Conservation (phyloP, 2,329 filamentous ascomycete species). For the Paramyrothecium sp. region DNA sequence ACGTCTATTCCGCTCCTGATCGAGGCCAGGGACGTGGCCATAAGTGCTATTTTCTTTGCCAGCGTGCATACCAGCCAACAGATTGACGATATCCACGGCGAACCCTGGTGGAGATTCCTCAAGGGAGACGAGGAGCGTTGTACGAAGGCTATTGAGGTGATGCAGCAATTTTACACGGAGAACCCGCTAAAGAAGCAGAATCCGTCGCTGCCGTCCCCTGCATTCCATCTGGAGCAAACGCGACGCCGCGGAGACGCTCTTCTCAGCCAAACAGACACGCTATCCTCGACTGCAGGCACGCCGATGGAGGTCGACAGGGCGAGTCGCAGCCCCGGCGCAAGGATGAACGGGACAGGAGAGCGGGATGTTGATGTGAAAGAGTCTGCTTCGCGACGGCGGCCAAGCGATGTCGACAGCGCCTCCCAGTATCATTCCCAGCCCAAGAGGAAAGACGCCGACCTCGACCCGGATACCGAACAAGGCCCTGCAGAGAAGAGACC, state of each 20-base stretch:
- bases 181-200: conserved; percentile 61
- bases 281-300: conserved; percentile 49
- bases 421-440: conserved; percentile 32
- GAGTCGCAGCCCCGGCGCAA: conserved; percentile 46
- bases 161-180: conserved; percentile 67
- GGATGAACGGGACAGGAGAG: conserved; percentile 37
- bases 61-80: conserved; percentile 70
- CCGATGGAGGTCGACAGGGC: conserved; percentile 45
- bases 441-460: conserved; percentile 42
- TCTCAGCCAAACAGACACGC: conserved; percentile 39
- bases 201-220: conserved; percentile 50
- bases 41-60: conserved; percentile 83
- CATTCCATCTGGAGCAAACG: conserved; percentile 56
- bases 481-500: conserved; percentile 41
- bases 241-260: conserved; percentile 45
- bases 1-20: conserved; percentile 83
- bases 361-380: conserved; percentile 26
- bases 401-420: conserved; percentile 27
- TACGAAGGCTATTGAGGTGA: conserved; percentile 69
- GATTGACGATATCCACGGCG: conserved; percentile 74
- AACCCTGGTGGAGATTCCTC: conserved; percentile 84
- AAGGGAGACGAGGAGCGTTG: conserved; percentile 71
- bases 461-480: conserved; percentile 26
- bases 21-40: conserved; percentile 76
- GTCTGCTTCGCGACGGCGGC: conserved; percentile 28